A percentile compares a stretch with the other conserved stretches of the same genome.
Conservation (phyloP, 164 flowering plant species). For the Aristolochia californica region DNA sequence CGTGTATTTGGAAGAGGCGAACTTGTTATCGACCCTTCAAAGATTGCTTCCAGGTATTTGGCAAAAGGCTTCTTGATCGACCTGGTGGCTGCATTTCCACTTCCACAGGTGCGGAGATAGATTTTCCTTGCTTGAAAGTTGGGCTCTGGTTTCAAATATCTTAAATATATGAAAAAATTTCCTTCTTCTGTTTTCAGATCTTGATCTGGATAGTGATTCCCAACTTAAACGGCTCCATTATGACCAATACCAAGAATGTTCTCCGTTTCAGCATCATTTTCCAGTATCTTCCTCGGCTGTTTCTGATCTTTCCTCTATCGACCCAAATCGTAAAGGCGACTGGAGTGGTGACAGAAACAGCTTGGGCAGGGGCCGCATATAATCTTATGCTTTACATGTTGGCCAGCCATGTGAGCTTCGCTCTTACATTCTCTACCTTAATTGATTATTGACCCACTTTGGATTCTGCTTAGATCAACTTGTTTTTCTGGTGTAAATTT, state of each 20-base stretch:
- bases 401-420: constrained; percentile 72
- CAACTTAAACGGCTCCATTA: constrained; percentile 39
- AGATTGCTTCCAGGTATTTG: constrained; percentile 63
- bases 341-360: constrained; percentile 60
- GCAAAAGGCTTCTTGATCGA: constrained; percentile 59
- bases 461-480: background rate
- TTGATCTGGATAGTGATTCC: constrained; percentile 72
- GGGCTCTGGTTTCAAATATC: background rate
- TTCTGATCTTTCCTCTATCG: constrained; percentile 57
- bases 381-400: constrained; percentile 70
- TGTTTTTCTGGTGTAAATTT: background rate
- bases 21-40: constrained; percentile 61
- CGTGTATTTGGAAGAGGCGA: constrained; percentile 97
- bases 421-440: too few relatives aligned
- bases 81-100: constrained; percentile 68
- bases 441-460: background rate
- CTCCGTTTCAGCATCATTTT: constrained; percentile 38
- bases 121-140: background rate
- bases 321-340: constrained; percentile 51
- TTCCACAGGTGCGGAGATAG: constrained; percentile 65
- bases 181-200: constrained; percentile 44
- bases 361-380: constrained; percentile 89
- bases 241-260: constrained; percentile 54
- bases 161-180: background rate
- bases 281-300: constrained; percentile 63